Evolutionary conservation across 352 stramenopile species (phyloP).

Genomic region (Phytophthora boehmeriae): DNA sequence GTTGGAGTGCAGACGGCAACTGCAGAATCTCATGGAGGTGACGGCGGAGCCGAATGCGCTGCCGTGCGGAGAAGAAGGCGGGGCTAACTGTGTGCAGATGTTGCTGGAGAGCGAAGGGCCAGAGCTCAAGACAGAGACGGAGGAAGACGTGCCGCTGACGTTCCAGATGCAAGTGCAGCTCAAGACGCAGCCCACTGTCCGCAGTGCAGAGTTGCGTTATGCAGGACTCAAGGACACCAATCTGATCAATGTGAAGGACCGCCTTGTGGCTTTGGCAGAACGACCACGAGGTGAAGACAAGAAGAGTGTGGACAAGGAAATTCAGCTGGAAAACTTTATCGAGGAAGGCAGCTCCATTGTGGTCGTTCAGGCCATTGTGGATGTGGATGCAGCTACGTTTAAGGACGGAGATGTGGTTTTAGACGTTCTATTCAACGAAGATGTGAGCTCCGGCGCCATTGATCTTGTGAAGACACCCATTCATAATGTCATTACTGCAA

Average conservation of each 20-base stretch:
- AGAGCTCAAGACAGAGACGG: slow-evolving; percentile 7
- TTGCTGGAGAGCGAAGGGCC: slow-evolving; percentile 47
- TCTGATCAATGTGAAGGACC: slow-evolving; percentile 77
- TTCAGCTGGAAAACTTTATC: slow-evolving; percentile 67
- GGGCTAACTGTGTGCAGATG: slow-evolving; percentile 43
- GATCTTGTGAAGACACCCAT: slow-evolving; percentile 26
- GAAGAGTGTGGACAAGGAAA: slow-evolving; percentile 47
- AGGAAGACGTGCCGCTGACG: slow-evolving; percentile 36
- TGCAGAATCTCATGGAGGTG: slow-evolving; percentile 62
- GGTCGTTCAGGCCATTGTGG: slow-evolving; percentile 72
- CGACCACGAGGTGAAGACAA: slow-evolving; percentile 24
- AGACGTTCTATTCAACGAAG: slow-evolving; percentile 74
- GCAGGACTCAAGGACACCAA: slow-evolving; percentile 63
- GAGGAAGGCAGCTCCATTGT: slow-evolving; percentile 71
- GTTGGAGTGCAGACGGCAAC: slow-evolving; percentile 50
- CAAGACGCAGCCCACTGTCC: slow-evolving; percentile 39
- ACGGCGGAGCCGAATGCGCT: slow-evolving; percentile 34
- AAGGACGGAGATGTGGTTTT: slow-evolving; percentile 55
- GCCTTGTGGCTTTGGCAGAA: slow-evolving; percentile 48
- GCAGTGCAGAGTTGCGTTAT: slow-evolving; percentile 55
- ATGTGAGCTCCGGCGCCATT: slow-evolving; percentile 7
- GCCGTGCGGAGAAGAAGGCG: slow-evolving; percentile 19
- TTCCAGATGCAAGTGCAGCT: slow-evolving; percentile 65
- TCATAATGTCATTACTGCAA: slow-evolving; percentile 23
- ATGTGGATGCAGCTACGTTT: slow-evolving; percentile 45